A percentile compares a stretch with the other conserved stretches of the same genome.
These are phyloP conservation scores for Picochlorum sp. DNA, from an alignment of 139 green algal species.

Conservation along the genomic window DNA sequence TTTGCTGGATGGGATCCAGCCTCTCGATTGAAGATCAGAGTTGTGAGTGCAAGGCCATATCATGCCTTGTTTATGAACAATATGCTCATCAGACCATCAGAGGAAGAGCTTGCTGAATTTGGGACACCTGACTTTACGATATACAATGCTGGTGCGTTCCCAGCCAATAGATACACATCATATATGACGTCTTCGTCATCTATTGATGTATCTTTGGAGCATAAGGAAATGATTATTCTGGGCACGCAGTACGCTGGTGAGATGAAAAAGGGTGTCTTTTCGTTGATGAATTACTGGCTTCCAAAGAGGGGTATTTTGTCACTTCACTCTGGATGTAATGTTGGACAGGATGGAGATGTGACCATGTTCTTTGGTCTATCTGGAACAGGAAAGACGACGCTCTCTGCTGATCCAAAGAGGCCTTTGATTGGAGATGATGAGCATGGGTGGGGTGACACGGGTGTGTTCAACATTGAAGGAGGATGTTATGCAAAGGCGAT, in stretches of 20 bases:
- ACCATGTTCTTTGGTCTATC: conserved; percentile 82
- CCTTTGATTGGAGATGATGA: conserved; percentile 92
- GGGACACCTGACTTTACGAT: conserved; percentile 89
- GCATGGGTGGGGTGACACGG: conserved; percentile 80
- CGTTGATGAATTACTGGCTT: conserved; percentile 88
- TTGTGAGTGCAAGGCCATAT: conserved; percentile 82
- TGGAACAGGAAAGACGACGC: conserved; percentile 74
- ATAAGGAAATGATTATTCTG: conserved; percentile 71
- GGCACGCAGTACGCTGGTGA: conserved; percentile 80
- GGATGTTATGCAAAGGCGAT: conserved; percentile 96
- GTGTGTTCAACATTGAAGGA: conserved; percentile 93
- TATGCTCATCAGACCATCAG: conserved; percentile 80
- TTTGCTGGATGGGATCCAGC: conserved; percentile 74
- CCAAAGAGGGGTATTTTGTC: conserved; percentile 76
- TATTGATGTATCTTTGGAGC: conserved; percentile 73
- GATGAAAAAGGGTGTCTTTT: conserved; percentile 39
- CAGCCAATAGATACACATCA: conserved; percentile 72
- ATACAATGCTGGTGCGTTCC: conserved; percentile 86
- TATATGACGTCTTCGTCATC: conserved; percentile 86
- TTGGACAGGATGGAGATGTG: conserved; percentile 58
- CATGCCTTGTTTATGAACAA: conserved; percentile 97
- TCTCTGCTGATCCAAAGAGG: conserved; percentile 65
- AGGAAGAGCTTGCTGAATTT: conserved; percentile 44
- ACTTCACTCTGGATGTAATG: conserved; percentile 86
- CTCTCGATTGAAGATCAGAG: conserved; percentile 59